Evolutionary conservation across 306 rosid species (phyloP).

Genomic region (Cicer pinnatifidum): DNA sequence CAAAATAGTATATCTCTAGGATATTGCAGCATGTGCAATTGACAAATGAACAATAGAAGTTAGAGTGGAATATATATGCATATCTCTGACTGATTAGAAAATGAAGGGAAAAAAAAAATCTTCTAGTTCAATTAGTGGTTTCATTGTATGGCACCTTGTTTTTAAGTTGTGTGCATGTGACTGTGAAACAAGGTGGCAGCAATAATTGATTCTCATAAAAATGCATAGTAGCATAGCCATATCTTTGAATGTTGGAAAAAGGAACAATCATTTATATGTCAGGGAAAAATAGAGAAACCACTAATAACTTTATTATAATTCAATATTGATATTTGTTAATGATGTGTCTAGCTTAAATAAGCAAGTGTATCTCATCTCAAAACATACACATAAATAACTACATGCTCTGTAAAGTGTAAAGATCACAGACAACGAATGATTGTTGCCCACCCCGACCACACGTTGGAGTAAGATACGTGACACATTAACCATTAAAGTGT

Average conservation of each 20-base stretch:
- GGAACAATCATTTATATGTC: slow-evolving; percentile 45
- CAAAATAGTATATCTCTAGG: slow-evolving; percentile 34
- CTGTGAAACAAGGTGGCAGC: slow-evolving; percentile 39
- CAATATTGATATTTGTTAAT: slow-evolving; percentile 38
- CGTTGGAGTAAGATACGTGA: slow-evolving; percentile 43
- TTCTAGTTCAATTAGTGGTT: slow-evolving; percentile 7
- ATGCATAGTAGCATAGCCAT: slow-evolving; percentile 41
- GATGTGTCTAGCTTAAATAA: slow-evolving; percentile 37
- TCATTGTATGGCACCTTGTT: slow-evolving; percentile 40
- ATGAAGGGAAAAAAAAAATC: slow-evolving; percentile 6
- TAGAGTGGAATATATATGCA: background rate
- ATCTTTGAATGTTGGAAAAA: slow-evolving; percentile 45
- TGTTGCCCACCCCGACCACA: slow-evolving; percentile 48
- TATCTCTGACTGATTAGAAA: slow-evolving; percentile 19
- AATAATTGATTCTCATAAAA: slow-evolving; percentile 47
- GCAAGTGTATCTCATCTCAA: slow-evolving; percentile 42
- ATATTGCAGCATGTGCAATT: slow-evolving; percentile 39
- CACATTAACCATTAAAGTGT: slow-evolving; percentile 39
- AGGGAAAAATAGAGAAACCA: slow-evolving; percentile 40
- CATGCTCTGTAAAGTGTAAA: slow-evolving; percentile 48
- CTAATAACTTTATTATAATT: slow-evolving; percentile 21
- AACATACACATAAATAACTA: slow-evolving; percentile 42
- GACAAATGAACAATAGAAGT: slow-evolving; percentile 26
- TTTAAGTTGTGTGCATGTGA: slow-evolving; percentile 46
- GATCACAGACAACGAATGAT: slow-evolving; percentile 42